phyloP scores from a whole-genome alignment of 495 filamentous ascomycete species.

The Aspergillus wentii region DNA sequence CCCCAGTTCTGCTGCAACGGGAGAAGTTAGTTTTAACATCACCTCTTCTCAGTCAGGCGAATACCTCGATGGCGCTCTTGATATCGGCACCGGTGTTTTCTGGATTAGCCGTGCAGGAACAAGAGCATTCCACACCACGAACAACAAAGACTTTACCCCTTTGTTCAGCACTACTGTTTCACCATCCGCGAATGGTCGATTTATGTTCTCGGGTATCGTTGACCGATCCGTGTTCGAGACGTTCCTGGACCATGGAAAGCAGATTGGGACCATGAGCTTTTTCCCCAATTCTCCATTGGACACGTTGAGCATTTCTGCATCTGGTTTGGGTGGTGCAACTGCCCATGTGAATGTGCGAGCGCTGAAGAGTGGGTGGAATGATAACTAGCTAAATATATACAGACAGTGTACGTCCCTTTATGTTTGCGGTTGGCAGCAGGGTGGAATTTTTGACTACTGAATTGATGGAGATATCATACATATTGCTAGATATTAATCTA shows the following conservation, averaged over 20 bases:
- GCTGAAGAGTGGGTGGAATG: constrained; percentile 34
- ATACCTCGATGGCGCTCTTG: constrained; percentile 41
- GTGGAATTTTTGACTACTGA: too few relatives aligned
- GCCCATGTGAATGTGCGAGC: constrained; percentile 36
- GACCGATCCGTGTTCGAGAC: constrained; percentile 47
- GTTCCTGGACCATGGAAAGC: constrained; percentile 38
- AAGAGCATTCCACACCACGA: constrained; percentile 32
- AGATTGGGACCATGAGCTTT: constrained; percentile 39
- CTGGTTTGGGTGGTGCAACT: constrained; percentile 31
- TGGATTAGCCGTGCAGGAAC: constrained; percentile 40
- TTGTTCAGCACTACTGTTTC: constrained; percentile 31
- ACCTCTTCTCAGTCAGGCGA: constrained; percentile 41
- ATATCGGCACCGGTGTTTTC: constrained; percentile 37
- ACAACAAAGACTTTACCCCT: constrained; percentile 46
- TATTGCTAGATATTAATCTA: too few relatives aligned
- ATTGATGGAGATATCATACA: too few relatives aligned
- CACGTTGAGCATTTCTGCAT: constrained; percentile 27
- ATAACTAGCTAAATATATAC: too few relatives aligned
- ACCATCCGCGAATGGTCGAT: constrained; percentile 25
- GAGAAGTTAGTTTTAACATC: constrained; percentile 47
- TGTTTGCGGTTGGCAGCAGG: too few relatives aligned
- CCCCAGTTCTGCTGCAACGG: constrained; percentile 23
- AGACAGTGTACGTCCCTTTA: too few relatives aligned
- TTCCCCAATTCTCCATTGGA: constrained; percentile 38
- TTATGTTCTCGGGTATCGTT: constrained; percentile 35